Evolutionary conservation across 768 basidiomycete genomes (phyloP).

Genomic region (Termitomyces sp.): DNA sequence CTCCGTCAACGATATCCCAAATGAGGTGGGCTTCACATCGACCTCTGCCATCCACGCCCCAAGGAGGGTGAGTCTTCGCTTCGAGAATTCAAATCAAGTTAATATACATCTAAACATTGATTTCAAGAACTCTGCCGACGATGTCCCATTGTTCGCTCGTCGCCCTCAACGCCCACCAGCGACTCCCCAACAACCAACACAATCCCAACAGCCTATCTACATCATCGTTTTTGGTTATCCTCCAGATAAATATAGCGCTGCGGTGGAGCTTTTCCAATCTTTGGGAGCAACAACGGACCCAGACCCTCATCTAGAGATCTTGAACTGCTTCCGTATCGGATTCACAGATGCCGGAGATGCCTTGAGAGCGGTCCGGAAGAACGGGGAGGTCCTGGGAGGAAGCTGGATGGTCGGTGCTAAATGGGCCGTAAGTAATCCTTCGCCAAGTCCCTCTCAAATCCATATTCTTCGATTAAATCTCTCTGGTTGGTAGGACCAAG

Average conservation of each 20-base stretch:
- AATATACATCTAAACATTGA: not conserved
- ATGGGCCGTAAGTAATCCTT: conserved; percentile 63
- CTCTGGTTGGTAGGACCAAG: conserved; percentile 47
- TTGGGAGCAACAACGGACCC: conserved; percentile 70
- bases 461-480: not conserved
- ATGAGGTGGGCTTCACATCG: conserved; percentile 41
- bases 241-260: conserved; percentile 66
- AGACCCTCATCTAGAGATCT: conserved; percentile 62
- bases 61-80: conserved; percentile 36
- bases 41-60: conserved; percentile 35
- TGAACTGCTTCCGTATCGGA: conserved; percentile 81
- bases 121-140: conserved; percentile 34
- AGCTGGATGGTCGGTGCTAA: conserved; percentile 85
- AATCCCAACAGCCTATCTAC: conserved; percentile 44
- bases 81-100: conserved; percentile 1
- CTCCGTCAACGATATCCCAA: conserved; percentile 74
- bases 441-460: too few relatives aligned
- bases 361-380: conserved; percentile 74
- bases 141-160: conserved; percentile 36
- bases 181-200: conserved; percentile 17
- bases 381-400: conserved; percentile 73
- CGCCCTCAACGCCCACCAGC: conserved; percentile 27
- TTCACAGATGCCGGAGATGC: conserved; percentile 72
- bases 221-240: conserved; percentile 91
- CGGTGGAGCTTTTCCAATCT: conserved; percentile 71